Percentiles rank a stretch among this genome's conserved stretches.
Evolutionary conservation across 805 yeast genomes (phyloP).

Genomic region (Candida berthetii): DNA sequence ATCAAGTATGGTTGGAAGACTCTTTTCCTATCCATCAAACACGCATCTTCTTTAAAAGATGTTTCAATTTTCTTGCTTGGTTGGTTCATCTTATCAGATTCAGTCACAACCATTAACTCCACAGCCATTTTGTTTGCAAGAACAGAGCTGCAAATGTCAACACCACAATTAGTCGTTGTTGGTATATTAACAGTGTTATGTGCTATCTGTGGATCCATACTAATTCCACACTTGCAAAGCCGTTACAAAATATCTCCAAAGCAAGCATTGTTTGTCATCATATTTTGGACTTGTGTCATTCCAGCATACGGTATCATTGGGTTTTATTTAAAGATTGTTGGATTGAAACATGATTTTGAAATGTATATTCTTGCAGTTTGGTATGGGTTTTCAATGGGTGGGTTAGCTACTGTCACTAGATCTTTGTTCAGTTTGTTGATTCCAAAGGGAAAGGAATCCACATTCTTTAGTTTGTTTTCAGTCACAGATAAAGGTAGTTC

Average conservation of each 20-base stretch:
- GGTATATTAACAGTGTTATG: constrained; percentile 61
- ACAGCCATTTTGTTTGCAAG: constrained; percentile 75
- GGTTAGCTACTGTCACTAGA: constrained; percentile 62
- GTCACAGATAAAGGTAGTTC: constrained; percentile 81
- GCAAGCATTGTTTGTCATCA: constrained; percentile 41
- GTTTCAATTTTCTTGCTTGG: constrained; percentile 61
- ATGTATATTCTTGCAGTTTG: constrained; percentile 65
- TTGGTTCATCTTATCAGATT: constrained; percentile 75
- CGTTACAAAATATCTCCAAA: constrained; percentile 37
- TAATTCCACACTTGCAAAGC: constrained; percentile 40
- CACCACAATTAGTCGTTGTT: constrained; percentile 56
- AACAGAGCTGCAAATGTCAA: constrained; percentile 61
- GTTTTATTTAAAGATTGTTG: constrained; percentile 46
- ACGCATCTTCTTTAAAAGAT: constrained; percentile 55
- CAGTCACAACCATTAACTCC: constrained; percentile 71
- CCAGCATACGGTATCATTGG: constrained; percentile 72
- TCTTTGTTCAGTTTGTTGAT: constrained; percentile 63
- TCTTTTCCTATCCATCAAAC: constrained; percentile 45
- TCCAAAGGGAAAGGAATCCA: constrained; percentile 70
- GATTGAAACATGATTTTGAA: constrained; percentile 58
- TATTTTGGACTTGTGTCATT: constrained; percentile 56
- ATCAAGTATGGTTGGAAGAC: constrained; percentile 59
- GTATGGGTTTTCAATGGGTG: constrained; percentile 76
- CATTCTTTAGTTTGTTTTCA: constrained; percentile 69
- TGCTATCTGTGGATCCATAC: constrained; percentile 63